Evolutionary conservation across 2,329 filamentous ascomycete species (phyloP), one percentile per base, ranked within the genome.

Genomic region (Clonostachys solani): DNA sequence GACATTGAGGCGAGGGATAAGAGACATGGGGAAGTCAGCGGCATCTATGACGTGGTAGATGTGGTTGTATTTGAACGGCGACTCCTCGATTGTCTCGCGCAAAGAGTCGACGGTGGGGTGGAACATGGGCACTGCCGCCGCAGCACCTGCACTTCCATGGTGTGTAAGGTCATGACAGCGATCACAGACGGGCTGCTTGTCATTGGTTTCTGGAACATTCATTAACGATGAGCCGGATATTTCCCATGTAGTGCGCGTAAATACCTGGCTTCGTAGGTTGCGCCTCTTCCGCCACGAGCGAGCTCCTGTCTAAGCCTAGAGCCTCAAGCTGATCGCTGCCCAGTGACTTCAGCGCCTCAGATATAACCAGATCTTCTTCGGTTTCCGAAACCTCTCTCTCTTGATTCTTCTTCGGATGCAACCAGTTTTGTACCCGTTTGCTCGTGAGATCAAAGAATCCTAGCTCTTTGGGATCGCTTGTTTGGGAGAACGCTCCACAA

Each of bases 41-140:
- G 94, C 92, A 60, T 99, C 94, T 18, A 99, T 73, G 23, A 99
- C 77, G 66, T 99, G 94, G 63, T 97, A 99, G 51, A 99, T 85
- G 66, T 96, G 89, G 59, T 99, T 97, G 61, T 88, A 81, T 62
- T 88, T 88, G 67, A 95, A 85, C 0, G 92, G 92, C 2, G 92
- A 95, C 65, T 95, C 89, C 46, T 85, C 78, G 45, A 99, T 87
- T 15, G 91, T 95, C 52, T 90, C 85, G 54, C 84, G 83, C 45
- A 99, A 83, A 3, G 89, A 84, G 40, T 90, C 80, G 52, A 96
- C 78, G 1, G 85, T 86, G 0, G 94, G 94, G 60, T 95, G 89
- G 47, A 81, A 78, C 56, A 95, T 92, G 6, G 88, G 77, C 15
- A 79, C 69, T 47, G 60, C 62, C 16, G 63, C 57, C 3, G 60